Percentiles rank a stretch among this genome's conserved stretches.
These are phyloP conservation scores for Emericellopsis cladophorae DNA, from an alignment of 2,329 filamentous ascomycete species.

Conservation along the genomic window DNA sequence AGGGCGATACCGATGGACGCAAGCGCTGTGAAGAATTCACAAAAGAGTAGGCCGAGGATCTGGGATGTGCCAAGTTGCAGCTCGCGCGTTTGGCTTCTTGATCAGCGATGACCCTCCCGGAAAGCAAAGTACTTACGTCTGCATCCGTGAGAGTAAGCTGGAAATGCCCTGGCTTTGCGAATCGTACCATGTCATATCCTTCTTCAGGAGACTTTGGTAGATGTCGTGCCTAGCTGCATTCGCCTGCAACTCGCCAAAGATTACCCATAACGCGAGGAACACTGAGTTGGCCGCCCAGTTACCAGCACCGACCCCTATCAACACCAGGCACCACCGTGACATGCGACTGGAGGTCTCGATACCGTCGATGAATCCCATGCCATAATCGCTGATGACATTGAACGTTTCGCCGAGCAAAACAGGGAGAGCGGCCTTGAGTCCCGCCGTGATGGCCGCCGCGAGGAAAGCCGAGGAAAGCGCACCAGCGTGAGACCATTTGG, in stretches of 20 bases:
- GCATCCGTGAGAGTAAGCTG: slow-evolving; percentile 57
- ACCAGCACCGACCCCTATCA: slow-evolving; percentile 49
- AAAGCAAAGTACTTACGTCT: slow-evolving; percentile 45
- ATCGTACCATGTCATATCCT: slow-evolving; percentile 77
- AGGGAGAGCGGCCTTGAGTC: slow-evolving; percentile 51
- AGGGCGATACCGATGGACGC: slow-evolving; percentile 61
- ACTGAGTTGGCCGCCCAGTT: slow-evolving; percentile 56
- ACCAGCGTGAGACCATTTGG: slow-evolving; percentile 43
- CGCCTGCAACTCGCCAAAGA: slow-evolving; percentile 73
- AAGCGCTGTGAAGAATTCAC: slow-evolving; percentile 50
- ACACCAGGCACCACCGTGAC: slow-evolving; percentile 45
- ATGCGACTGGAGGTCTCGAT: slow-evolving; percentile 41
- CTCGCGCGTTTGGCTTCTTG: slow-evolving; percentile 52
- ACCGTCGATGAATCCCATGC: slow-evolving; percentile 35
- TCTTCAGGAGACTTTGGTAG: slow-evolving; percentile 57
- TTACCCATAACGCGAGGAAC: slow-evolving; percentile 60
- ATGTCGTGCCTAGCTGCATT: slow-evolving; percentile 48
- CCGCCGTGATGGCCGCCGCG: slow-evolving; percentile 46
- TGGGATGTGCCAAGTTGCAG: slow-evolving; percentile 72
- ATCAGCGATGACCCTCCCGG: neutral
- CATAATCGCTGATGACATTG: slow-evolving; percentile 54
- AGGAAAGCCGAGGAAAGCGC: slow-evolving; percentile 41
- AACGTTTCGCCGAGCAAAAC: slow-evolving; percentile 67
- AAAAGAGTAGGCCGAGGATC: slow-evolving; percentile 58
- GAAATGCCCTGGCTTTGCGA: slow-evolving; percentile 55